Conservation (phyloP, 805 yeast species). For the Teunomyces stri region DNA sequence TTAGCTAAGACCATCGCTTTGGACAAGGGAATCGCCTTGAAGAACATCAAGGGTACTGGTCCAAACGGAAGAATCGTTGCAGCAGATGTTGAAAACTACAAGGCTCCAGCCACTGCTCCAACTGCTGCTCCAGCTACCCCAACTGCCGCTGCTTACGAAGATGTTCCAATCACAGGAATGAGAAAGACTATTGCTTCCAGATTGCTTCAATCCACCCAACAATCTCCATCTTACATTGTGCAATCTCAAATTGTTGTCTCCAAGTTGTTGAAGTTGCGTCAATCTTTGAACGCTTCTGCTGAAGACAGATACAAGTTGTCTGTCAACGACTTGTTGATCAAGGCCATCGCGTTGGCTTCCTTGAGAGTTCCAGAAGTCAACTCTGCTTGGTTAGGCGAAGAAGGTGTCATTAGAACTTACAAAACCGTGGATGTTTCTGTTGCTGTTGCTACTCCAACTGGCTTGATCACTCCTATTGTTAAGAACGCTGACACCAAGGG, state of each 20-base stretch:
- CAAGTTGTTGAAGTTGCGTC: constrained; percentile 88
- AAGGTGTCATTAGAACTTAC: constrained; percentile 91
- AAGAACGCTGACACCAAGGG: constrained; percentile 87
- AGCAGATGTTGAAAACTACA: constrained; percentile 78
- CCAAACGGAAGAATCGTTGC: constrained; percentile 94
- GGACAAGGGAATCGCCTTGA: constrained; percentile 86
- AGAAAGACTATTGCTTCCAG: constrained; percentile 92
- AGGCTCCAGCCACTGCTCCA: constrained; percentile 43
- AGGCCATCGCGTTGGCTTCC: constrained; percentile 90
- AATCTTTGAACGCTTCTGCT: constrained; percentile 79
- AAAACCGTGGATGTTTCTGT: constrained; percentile 92
- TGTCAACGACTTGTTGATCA: constrained; percentile 89
- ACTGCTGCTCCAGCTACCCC: constrained; percentile 45
- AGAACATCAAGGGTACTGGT: constrained; percentile 86
- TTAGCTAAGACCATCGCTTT: constrained; percentile 90
- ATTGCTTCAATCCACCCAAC: constrained; percentile 78
- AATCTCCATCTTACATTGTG: constrained; percentile 89
- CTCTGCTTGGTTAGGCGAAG: constrained; percentile 86
- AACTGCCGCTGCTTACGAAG: constrained; percentile 64
- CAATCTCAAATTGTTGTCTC: constrained; percentile 83
- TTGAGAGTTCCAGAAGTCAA: constrained; percentile 90
- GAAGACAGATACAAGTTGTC: constrained; percentile 88
- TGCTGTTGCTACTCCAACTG: constrained; percentile 98
- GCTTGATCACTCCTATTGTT: constrained; percentile 94
- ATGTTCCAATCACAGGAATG: constrained; percentile 86